Evolutionary conservation across 192 early-diverging fungal species (phyloP).

Genomic region (Coemansia erecta): DNA sequence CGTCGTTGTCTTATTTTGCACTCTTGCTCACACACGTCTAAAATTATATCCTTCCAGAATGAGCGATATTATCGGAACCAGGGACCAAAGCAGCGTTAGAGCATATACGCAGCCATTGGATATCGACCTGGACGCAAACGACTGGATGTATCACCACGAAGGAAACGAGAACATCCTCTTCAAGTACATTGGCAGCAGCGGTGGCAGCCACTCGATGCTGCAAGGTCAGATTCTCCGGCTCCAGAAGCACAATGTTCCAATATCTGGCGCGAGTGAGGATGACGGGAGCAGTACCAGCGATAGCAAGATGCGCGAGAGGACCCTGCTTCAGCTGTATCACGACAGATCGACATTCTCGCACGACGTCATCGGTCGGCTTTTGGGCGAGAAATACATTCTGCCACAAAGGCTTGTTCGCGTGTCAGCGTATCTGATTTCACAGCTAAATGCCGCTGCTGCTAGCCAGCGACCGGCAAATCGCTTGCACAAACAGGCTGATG

Average conservation of each 20-base stretch:
- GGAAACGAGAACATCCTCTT: conserved; percentile 74
- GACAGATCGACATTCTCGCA: conserved; percentile 21
- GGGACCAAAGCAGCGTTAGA: no score
- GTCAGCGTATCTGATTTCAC: conserved; percentile 32
- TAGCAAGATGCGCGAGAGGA: neutral
- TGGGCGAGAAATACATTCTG: conserved; percentile 53
- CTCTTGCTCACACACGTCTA: no score
- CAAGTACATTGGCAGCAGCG: conserved; percentile 51
- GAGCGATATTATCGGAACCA: no score
- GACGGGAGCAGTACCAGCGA: neutral
- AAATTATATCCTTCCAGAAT: no score
- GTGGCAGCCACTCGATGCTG: no score
- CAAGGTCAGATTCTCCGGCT: conserved; percentile 34
- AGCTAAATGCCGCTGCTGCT: conserved; percentile 28
- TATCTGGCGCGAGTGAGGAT: conserved; percentile 10
- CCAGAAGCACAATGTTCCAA: conserved; percentile 12
- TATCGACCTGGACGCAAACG: conserved; percentile 11
- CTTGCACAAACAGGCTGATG: conserved; percentile 49
- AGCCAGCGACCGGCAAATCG: conserved; percentile 48
- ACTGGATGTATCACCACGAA: conserved; percentile 71
- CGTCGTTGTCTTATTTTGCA: no score
- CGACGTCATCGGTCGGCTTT: conserved; percentile 49
- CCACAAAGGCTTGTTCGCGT: conserved; percentile 24
- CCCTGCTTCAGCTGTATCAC: neutral
- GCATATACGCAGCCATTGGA: neutral